Percentiles rank a stretch among this genome's conserved stretches.
Evolutionary conservation across 163 green algal species (phyloP).

Genomic region (Chlamydomonas reinhardtii): DNA sequence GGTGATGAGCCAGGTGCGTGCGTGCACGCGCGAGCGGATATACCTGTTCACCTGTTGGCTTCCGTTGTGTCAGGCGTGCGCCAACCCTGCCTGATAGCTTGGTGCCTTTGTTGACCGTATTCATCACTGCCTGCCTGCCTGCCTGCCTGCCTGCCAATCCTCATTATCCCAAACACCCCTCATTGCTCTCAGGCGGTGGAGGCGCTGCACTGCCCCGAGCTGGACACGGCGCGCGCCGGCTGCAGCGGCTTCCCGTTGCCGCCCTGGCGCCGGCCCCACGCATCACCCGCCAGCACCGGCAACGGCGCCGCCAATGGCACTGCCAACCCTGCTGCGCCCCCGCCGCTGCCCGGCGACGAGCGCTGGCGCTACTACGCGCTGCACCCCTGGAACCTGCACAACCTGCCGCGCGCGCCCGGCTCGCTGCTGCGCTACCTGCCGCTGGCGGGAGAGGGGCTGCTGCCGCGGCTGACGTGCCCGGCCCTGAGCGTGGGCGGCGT

Average conservation of each 20-base stretch:
- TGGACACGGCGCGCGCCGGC: constrained; percentile 83
- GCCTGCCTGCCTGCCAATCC: no score
- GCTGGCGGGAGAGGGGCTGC: no score
- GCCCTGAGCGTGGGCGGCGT: no score
- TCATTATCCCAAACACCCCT: no score
- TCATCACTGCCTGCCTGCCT: no score
- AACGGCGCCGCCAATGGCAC: neutral
- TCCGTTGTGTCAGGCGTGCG: no score
- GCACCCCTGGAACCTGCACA: constrained; percentile 97
- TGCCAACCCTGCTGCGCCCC: neutral
- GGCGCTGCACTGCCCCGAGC: constrained; percentile 87
- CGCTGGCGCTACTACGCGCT: constrained; percentile 58
- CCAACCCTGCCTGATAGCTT: no score
- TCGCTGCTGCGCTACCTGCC: constrained; percentile 82
- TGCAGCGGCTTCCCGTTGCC: constrained; percentile 80
- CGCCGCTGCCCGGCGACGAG: neutral
- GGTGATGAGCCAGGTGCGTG: constrained; percentile 7
- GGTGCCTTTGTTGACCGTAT: no score
- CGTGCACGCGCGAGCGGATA: constrained; percentile 57
- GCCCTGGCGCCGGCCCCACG: constrained; percentile 64
- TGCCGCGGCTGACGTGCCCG: no score
- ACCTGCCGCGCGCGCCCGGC: constrained; percentile 76
- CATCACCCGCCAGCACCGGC: constrained; percentile 41
- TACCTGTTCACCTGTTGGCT: no score
- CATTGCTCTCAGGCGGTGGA: constrained; percentile 66